Base-by-base conservation (phyloP, 805 yeast genomes). In the Hanseniaspora occidentalis region DNA sequence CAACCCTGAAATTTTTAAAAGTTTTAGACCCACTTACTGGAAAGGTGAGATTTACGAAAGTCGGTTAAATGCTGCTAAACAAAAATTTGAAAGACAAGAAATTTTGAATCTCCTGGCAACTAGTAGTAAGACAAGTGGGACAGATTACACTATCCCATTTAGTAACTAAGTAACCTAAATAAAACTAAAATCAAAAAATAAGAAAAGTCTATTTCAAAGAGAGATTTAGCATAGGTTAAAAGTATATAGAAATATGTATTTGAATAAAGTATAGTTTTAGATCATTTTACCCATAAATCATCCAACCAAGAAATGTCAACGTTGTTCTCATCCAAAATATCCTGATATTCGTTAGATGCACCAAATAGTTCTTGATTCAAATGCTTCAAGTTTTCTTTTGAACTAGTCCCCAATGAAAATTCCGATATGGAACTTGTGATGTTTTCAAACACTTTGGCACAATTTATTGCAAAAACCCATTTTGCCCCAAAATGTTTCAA, bases 381-480 rank as follows among this genome's bases (percentile, higher is more conserved):
- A 31, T 65, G 57, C 11, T 65, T 67, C 54, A 66, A 64, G 29
- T 64, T 62, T 21, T 65, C 60, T 24, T 52, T 43, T 11, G 37
- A 37, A 16, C 59, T 57, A 45, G 64, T 56, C 18, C 65, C 58
- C 17, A 60, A 43, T 40, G 65, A 60, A n/a, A 67, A 66, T n/a
- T 67, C 70, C 9, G 67, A 50, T n/a, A 68, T 63, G 11, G 70
- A 58, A 39, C 62, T 65, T 38, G 64, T 65, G 35, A 70, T 63
- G 29, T 60, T 63, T 39, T 63, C 60, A 47, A 71, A 69, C 1
- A 70, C 66, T 31, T 57, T 64, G 2, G 69, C 64, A 40, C 71
- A 63, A 45, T 63, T 60, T 24, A 54, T 62, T 6, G 74, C 73
- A 44, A 68, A 61, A 9, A 63, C 58, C 74, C 75, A 70, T 40